phyloP scores from a whole-genome alignment of 2,329 filamentous ascomycete genomes.

The Metarhizium brunneum region DNA sequence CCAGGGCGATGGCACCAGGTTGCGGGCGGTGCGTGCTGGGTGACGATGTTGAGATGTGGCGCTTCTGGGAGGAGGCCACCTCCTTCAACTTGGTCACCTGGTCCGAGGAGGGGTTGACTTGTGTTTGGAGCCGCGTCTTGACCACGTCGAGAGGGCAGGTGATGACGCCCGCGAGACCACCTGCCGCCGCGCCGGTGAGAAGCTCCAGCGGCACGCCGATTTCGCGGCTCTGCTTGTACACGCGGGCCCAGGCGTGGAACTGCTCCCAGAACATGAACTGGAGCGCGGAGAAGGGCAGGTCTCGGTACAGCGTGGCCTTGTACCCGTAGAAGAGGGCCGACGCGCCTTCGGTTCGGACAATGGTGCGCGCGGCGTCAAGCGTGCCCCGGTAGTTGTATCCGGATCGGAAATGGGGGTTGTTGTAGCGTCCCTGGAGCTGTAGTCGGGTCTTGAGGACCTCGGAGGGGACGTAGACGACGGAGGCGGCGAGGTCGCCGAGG shows the following conservation, averaged over 20 bases:
- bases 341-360: slow-evolving; percentile 72
- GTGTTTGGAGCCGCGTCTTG: slow-evolving; percentile 93
- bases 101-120: slow-evolving; percentile 45
- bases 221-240: slow-evolving; percentile 69
- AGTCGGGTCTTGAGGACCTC: slow-evolving; percentile 97
- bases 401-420: slow-evolving; percentile 87
- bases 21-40: slow-evolving; percentile 74
- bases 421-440: slow-evolving; percentile 87
- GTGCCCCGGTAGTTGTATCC: slow-evolving; percentile 95
- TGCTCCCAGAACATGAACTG: slow-evolving; percentile 99
- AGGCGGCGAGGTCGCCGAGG: slow-evolving; percentile 83
- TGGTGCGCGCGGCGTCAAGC: slow-evolving; percentile 74
- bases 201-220: slow-evolving; percentile 83
- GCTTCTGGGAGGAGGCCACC: slow-evolving; percentile 43
- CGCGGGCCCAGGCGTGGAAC: slow-evolving; percentile 71
- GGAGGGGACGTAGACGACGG: slow-evolving; percentile 88
- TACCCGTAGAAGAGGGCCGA: slow-evolving; percentile 92
- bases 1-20: slow-evolving; percentile 69
- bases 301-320: slow-evolving; percentile 87
- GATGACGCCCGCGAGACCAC: slow-evolving; percentile 85
- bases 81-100: slow-evolving; percentile 18
- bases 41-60: slow-evolving; percentile 81
- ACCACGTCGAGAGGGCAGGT: slow-evolving; percentile 96
- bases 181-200: slow-evolving; percentile 78
- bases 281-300: slow-evolving; percentile 89